Base-by-base conservation (phyloP, 371 early-diverging fungal genomes). In the Cokeromyces recurvatus region DNA sequence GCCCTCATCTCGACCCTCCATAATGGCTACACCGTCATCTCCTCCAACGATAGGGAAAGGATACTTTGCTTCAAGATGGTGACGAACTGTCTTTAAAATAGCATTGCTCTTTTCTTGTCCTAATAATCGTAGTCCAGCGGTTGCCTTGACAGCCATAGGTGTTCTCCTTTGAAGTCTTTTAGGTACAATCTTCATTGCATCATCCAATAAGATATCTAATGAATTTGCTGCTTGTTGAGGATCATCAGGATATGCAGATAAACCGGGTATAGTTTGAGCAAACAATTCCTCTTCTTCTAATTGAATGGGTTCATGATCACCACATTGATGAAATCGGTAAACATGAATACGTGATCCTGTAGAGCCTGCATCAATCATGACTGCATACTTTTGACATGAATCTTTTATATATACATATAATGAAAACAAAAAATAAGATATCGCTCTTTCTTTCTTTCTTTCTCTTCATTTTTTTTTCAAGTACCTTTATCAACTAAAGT, bases 271-370 rank as follows among this genome's bases (percentile, higher is more conserved):
- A 27, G 83, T 65, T 45, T 91, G 89, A 37, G 82, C 76, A 68
- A 98, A 98, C 14, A 92, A 67, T 58, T 91, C 94, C 53, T 86
- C 81, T 41, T 86, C 84, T 19, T 69, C 64, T n/a, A 72, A 43
- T 4, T 32, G 35, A 8, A 64, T 48, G 6, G 61, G 46, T 9
- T 64, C 64, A 2, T 43, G 27, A 3, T 48, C 25, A 34, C 75
- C 77, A 71, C 95, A 94, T 71, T 87, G 89, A 63, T 88, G 86
- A 53, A 85, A 85, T 53, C 78, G 74, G 77, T 97, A 98, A 17
- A 94, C 94, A 60, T 98, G 98, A 56, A 98, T 89, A 20, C 98
- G 90, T 1, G 95, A 92, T 16, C 98, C 98, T 4, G 94, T 91
- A 2, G 94, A 94, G 0, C 98, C 98, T 14, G 98, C 98, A 56